These are phyloP conservation scores for Penicillium canariense DNA, from an alignment of 495 filamentous ascomycete species.

Conservation along the genomic window DNA sequence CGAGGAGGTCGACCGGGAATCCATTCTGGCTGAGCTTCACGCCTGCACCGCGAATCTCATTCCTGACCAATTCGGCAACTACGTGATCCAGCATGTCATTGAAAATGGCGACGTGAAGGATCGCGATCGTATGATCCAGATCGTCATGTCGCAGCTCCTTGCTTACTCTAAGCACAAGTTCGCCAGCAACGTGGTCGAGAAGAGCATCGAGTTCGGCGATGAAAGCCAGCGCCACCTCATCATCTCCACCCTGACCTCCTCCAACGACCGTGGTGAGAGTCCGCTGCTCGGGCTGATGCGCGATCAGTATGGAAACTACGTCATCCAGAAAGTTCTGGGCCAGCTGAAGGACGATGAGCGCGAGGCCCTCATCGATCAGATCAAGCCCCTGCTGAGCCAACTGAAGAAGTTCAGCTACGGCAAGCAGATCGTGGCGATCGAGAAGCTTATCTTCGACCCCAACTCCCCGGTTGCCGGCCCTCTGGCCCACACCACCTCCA, in stretches of 20 bases:
- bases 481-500: slow-evolving; percentile 31
- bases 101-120: slow-evolving; percentile 76
- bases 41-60: slow-evolving; percentile 68
- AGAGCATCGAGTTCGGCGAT: slow-evolving; percentile 76
- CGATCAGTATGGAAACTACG: slow-evolving; percentile 94
- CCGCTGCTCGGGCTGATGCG: slow-evolving; percentile 75
- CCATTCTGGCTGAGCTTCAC: slow-evolving; percentile 78
- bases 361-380: slow-evolving; percentile 63
- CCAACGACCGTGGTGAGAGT: slow-evolving; percentile 62
- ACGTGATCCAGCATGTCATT: slow-evolving; percentile 94
- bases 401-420: slow-evolving; percentile 73
- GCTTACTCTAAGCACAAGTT: slow-evolving; percentile 90
- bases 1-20: slow-evolving; percentile 63
- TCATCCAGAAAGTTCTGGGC: slow-evolving; percentile 82
- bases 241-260: slow-evolving; percentile 59
- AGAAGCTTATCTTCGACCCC: slow-evolving; percentile 56
- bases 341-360: slow-evolving; percentile 65
- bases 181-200: slow-evolving; percentile 96
- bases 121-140: slow-evolving; percentile 64
- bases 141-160: slow-evolving; percentile 72
- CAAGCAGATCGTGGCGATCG: slow-evolving; percentile 75
- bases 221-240: slow-evolving; percentile 69
- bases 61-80: slow-evolving; percentile 91
- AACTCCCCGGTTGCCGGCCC: slow-evolving; percentile 24
- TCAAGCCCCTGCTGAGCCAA: slow-evolving; percentile 69